Percentiles rank a stretch among this genome's conserved stretches.
Evolutionary conservation across 768 basidiomycete species (phyloP).

Genomic region (Tubosaeta brunneosetosa): DNA sequence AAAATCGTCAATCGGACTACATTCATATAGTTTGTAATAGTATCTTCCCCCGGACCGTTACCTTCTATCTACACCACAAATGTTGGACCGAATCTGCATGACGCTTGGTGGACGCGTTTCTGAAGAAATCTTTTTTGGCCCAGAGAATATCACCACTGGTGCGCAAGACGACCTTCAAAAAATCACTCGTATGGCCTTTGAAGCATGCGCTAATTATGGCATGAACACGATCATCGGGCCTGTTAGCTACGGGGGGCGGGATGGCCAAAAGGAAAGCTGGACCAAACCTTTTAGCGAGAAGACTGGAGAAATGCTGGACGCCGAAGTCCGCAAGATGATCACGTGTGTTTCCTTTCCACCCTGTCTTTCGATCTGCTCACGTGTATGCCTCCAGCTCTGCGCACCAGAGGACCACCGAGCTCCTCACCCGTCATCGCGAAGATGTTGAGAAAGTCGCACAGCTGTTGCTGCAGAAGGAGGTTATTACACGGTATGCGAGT

Average conservation of each 20-base stretch:
- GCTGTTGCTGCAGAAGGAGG: slow-evolving; percentile 89
- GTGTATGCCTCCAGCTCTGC: slow-evolving; percentile 46
- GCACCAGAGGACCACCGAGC: slow-evolving; percentile 74
- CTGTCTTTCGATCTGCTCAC: slow-evolving; percentile 6
- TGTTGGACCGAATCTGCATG: slow-evolving; percentile 96
- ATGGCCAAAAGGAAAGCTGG: slow-evolving; percentile 81
- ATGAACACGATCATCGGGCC: slow-evolving; percentile 96
- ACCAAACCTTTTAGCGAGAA: slow-evolving; percentile 98
- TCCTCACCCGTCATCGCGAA: slow-evolving; percentile 75
- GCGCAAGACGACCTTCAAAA: slow-evolving; percentile 98
- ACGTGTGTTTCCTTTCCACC: slow-evolving; percentile 38
- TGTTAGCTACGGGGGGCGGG: slow-evolving; percentile 90
- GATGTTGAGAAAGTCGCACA: slow-evolving; percentile 94
- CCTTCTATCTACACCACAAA: slow-evolving; percentile 91
- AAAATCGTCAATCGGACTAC: slow-evolving; percentile 1
- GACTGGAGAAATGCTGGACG: slow-evolving; percentile 90
- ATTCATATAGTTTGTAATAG: slow-evolving; percentile 34
- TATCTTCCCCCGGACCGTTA: slow-evolving; percentile 96
- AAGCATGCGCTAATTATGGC: slow-evolving; percentile 92
- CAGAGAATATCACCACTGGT: slow-evolving; percentile 90
- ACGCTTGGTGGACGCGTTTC: slow-evolving; percentile 96
- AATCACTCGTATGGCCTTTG: slow-evolving; percentile 96
- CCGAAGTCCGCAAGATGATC: slow-evolving; percentile 94
- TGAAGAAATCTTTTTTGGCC: slow-evolving; percentile 96
- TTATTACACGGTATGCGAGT: slow-evolving; percentile 74